Base-by-base conservation (phyloP, 345 rosid genomes). In the Cardamine chenopodiifolia region DNA sequence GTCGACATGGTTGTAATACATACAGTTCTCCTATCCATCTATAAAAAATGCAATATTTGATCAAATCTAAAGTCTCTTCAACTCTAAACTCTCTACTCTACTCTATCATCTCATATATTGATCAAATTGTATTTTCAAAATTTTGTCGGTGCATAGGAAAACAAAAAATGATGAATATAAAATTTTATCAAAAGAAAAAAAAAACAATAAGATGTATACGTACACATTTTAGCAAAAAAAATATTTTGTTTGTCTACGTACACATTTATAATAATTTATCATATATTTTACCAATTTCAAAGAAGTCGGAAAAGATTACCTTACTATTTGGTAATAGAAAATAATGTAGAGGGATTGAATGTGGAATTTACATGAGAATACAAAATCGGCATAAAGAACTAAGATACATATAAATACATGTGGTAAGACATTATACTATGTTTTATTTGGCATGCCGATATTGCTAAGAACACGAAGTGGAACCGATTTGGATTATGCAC, bases 401-500 rank as follows among this genome's bases (percentile, higher is more conserved):
- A n/a, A n/a, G n/a, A n/a, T n/a, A n/a, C n/a, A 32, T 7, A 34
- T n/a, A 40, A 20, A 63, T 53, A 37, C 45, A 73, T 55, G 56
- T 54, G 57, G 57, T 11, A 25, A 55, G 34, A 59, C 61, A 10
- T 62, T 49, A 40, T 11, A n/a, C 7, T 49, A 28, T 67, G 26
- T 50, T 47, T 57, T 48, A 37, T 67, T 28, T 48, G 48, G 63
- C 79, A 62, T 75, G 73, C 73, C 13, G 67, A 68, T 59, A 18
- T 28, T 26, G 68, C 17, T 13, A 34, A 29, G 47, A 63, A 17
- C 9, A 22, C 19, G 49, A 25, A 67, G 68, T 75, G 73, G 79
- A 68, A 68, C 62, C 4, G 2, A 49, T 19, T 75, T 67, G 62
- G 78, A 67, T 61, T 37, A 39, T 67, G 62, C 73, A 75, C 78